Base-by-base conservation (phyloP, 129 eudicot species). In the Mikania micrantha region DNA sequence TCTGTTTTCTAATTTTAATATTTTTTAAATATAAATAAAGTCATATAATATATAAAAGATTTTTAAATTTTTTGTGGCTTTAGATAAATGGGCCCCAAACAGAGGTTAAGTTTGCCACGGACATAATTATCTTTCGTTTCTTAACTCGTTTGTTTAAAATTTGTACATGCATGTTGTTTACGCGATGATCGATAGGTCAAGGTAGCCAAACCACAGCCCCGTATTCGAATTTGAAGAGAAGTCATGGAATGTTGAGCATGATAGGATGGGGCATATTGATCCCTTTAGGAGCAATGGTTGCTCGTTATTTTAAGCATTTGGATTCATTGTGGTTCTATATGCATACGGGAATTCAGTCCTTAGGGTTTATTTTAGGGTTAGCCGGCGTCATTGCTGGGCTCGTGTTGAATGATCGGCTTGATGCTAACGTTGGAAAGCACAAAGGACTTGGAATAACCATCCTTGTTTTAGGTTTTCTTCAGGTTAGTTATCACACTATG, bases 171-270 rank as follows among this genome's bases (percentile, higher is more conserved):
- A n/a, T n/a, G n/a, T n/a, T n/a, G n/a, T n/a, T n/a, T n/a, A n/a
- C n/a, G n/a, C n/a, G n/a, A n/a, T n/a, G n/a, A n/a, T n/a, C n/a
- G 17, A 48, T 71, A 91, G 98, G 98, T 75, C 79, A 80, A 81
- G 78, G 71, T 67, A 69, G 62, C 3, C 62, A 45, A 72, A 70
- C 85, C 28, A 72, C 58, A 54, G 80, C 82, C 9, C 83, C 98
- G 28, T 65, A 80, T 35, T 78, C 81, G 4, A 86, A 66, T 3
- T 72, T 93, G 35, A 77, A 73, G 66, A 86, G 78, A 78, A 69
- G 64, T 77, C 98, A 93, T 65, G 98, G 98, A 76, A 56, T 87
- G 20, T 61, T 93, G 66, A 86, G 84, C 83, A 88, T 93, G 82
- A 6, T 84, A n/a, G 91, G 90, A 39, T 93, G 98, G 98, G 96